Evolutionary conservation across 306 rosid genomes (phyloP).

Genomic region (Rubus parviflorus): DNA sequence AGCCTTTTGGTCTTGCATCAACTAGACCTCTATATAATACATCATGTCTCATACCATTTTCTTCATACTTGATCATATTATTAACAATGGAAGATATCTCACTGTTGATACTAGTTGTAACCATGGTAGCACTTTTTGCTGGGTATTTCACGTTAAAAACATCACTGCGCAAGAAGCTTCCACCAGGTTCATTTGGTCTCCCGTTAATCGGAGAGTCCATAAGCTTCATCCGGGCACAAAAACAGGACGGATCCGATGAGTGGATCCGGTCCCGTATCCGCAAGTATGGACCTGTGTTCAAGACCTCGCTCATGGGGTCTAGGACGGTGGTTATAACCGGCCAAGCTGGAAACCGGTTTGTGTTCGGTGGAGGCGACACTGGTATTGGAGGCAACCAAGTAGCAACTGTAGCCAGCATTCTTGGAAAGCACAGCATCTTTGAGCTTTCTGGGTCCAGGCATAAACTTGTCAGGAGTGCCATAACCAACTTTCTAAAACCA

Average conservation of each 20-base stretch:
- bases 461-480: slow-evolving; percentile 16
- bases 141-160: not conserved
- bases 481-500: slow-evolving; percentile 11
- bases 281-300: slow-evolving; percentile 5
- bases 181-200: slow-evolving; percentile 24
- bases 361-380: slow-evolving; percentile 14
- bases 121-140: not conserved
- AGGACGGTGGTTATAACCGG: slow-evolving; percentile 10
- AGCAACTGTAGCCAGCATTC: not conserved
- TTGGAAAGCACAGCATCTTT: slow-evolving; percentile 19
- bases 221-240: slow-evolving; percentile 19
- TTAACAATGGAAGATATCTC: not conserved
- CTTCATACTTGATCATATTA: not conserved
- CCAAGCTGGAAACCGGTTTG: slow-evolving; percentile 22
- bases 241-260: slow-evolving; percentile 3
- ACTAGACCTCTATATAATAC: not conserved
- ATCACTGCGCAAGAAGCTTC: slow-evolving; percentile 20
- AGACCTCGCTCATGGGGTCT: slow-evolving; percentile 21
- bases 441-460: slow-evolving; percentile 17
- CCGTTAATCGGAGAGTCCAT: slow-evolving; percentile 18
- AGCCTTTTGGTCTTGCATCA: not conserved
- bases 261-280: slow-evolving; percentile 13
- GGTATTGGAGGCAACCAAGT: slow-evolving; percentile 22
- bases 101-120: not conserved
- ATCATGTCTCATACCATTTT: not conserved